Evolutionary conservation across 2,329 filamentous ascomycete genomes (phyloP), one percentile per base, ranked within the genome.

Genomic region (Aplosporella prunicola): DNA sequence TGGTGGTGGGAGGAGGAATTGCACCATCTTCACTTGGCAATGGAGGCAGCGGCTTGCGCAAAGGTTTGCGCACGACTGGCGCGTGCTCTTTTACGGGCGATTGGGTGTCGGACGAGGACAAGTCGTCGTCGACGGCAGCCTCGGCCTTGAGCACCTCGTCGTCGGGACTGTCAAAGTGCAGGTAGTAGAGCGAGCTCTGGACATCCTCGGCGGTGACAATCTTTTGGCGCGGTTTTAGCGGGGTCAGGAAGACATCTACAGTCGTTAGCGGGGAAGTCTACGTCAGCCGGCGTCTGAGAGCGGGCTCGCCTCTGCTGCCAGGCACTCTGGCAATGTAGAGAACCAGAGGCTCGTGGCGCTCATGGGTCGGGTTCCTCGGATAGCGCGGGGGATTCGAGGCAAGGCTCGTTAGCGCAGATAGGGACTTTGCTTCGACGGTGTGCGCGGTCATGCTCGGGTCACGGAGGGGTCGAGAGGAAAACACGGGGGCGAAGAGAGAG

Each of bases 281-380:
- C 31, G 37, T 47, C 32, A 39, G 32, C 34, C n/a, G 15, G 17
- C 18, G n/a, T 18, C 20, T 23, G 5, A n/a, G 5, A 32, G 9
- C 17, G 9, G 14, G 31, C 38, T 30, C 20, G 27, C 86, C 85
- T 78, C 79, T 77, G 45, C 83, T 93, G 15, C 89, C 89, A 1
- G 91, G 91, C 1, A 98, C 89, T 47, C 89, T 72, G 23, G 89
- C 86, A 47, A 98, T 93, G 62, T 98, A 98, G 26, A 98, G 72
- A 2, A 80, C 78, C 34, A 96, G 61, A 4, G 85, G 78, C 33
- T 85, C 76, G 45, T 80, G 74, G 45, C 68, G 74, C 49, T 72
- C 65, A 47, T 81, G 78, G 3, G 78, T 75, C 5, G 84, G 82
- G 53, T 84, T 84, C 51, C 81, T 74, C 33, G 86, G 85, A 57